Base-by-base conservation (phyloP, 2,329 filamentous ascomycete species). In the Alternaria arbusti region DNA sequence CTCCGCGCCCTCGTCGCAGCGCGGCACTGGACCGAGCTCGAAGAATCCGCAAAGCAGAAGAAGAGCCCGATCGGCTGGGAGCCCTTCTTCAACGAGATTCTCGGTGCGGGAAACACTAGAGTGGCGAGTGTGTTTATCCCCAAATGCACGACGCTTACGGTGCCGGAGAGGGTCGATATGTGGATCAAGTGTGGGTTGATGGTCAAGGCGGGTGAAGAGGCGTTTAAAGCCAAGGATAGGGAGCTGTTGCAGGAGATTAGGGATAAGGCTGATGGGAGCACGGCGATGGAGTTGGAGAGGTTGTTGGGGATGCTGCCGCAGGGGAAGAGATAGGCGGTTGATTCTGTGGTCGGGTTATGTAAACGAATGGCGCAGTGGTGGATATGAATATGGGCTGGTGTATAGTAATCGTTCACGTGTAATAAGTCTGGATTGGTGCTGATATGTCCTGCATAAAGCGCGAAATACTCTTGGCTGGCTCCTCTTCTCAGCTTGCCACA, bases 41-140 rank as follows among this genome's bases (percentile, higher is more conserved):
- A 98, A 78, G 94, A 97, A 71, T 87, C 93, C 70, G 87, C 88
- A 36, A 91, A 90, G 74, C 88, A 80, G 43, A 87, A 92, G 75
- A 97, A 94, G 80, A 96, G 91, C 62, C 93, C 95, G 0, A 98
- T 99, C 77, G 95, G 95, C 11, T 99, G 96, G 96, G 93, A 97
- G 89, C 93, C 95, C 0, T 99, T 97, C 81, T 97, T 92, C 84
- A 96, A 96, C 76, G 91, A 96, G 73, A 89, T 92, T 26, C 84
- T 98, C 1, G 90, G 91, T 50, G 96, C 96, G 2, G 96, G 96
- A 49, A 98, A 98, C 76, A 91, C 93, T 6, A 91, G 94, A 65
- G 85, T 97, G 15, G 96, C 96, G 1, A 88, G 91, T 1, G 79
- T 88, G 6, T 98, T 97, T 80, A 89, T 98, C 55, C 89, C 93